Conservation (phyloP, 345 rosid species). For the Gynandropsis gynandra region DNA sequence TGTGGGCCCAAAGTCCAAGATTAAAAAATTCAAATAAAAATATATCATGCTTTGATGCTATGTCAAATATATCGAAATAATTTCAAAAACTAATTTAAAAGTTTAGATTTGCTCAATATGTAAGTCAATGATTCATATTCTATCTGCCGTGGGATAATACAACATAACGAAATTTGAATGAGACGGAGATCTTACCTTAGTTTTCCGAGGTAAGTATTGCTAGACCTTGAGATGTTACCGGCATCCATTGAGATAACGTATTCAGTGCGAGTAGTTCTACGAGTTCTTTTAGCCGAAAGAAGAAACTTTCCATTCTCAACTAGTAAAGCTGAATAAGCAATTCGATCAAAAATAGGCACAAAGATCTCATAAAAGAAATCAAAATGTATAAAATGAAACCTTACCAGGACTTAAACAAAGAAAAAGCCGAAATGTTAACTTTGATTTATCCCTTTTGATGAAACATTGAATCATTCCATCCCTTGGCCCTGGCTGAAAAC, state of each 20-base stretch:
- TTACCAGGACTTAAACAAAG: slow-evolving; percentile 61
- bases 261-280: slow-evolving; percentile 61
- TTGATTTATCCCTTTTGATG: slow-evolving; percentile 62
- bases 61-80: no score
- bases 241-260: slow-evolving; percentile 68
- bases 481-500: slow-evolving; percentile 56
- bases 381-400: no score
- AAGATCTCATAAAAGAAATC: no score
- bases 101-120: no score
- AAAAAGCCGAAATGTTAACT: slow-evolving; percentile 54
- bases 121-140: no score
- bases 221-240: slow-evolving; percentile 58
- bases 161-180: no score
- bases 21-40: no score
- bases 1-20: no score
- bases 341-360: no score
- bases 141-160: no score
- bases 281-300: slow-evolving; percentile 60
- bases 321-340: slow-evolving; percentile 34
- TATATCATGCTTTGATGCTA: no score
- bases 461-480: slow-evolving; percentile 53
- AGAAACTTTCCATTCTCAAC: slow-evolving; percentile 69
- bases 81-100: no score
- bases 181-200: slow-evolving; percentile 29
- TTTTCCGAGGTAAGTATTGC: slow-evolving; percentile 57